A percentile compares a stretch with the other conserved stretches of the same genome.
Conservation (phyloP, 352 stramenopile species). For the Pythium pyrilobum region DNA sequence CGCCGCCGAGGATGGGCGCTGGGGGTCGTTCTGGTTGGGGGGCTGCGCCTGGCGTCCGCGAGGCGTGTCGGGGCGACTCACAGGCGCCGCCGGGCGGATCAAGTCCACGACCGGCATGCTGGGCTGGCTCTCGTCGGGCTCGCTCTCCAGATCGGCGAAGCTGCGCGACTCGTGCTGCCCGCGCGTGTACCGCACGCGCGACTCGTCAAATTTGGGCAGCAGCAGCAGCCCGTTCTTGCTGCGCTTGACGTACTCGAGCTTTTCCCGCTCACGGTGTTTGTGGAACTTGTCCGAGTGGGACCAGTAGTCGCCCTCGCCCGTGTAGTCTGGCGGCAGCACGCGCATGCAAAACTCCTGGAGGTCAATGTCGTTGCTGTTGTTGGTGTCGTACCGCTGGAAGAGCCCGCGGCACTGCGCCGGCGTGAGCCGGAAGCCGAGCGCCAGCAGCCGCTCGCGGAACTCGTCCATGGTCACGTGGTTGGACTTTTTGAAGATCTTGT, state of each 20-base stretch:
- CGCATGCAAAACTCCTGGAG: constrained; percentile 79
- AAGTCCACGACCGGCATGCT: background rate
- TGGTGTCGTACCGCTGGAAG: constrained; percentile 69
- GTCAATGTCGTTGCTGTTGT: constrained; percentile 74
- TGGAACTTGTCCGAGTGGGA: constrained; percentile 55
- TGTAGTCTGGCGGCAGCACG: constrained; percentile 78
- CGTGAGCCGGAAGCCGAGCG: constrained; percentile 68
- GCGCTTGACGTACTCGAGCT: constrained; percentile 58
- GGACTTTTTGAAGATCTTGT: constrained; percentile 78
- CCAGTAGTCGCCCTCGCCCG: constrained; percentile 71
- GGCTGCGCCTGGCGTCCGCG: background rate
- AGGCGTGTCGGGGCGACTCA: constrained; percentile 7
- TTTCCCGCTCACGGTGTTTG: constrained; percentile 37
- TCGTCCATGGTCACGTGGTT: constrained; percentile 69
- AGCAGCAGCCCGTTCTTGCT: constrained; percentile 57
- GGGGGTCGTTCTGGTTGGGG: background rate
- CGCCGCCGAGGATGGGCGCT: background rate
- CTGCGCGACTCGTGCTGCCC: constrained; percentile 33
- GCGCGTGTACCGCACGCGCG: constrained; percentile 40
- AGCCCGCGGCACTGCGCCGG: constrained; percentile 52
- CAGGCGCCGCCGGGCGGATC: background rate
- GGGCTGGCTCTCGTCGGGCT: background rate
- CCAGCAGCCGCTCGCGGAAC: constrained; percentile 61
- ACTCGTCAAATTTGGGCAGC: constrained; percentile 56
- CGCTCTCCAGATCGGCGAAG: constrained; percentile 34